phyloP scores from a whole-genome alignment of 306 rosid species.

The Begonia fuchsioides region DNA sequence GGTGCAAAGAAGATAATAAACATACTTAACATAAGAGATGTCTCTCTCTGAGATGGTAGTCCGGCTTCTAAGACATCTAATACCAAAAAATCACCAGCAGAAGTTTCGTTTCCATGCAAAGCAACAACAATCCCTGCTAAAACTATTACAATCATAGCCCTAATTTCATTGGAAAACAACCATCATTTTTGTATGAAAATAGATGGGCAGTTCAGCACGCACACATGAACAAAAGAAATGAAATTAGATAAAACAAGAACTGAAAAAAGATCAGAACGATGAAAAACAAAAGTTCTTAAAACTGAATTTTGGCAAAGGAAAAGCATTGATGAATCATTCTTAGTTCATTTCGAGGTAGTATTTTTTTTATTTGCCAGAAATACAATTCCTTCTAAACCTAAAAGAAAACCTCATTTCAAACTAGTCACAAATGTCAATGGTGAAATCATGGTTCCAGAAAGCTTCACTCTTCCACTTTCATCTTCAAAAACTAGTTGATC shows the following conservation, averaged over 20 bases:
- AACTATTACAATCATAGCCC: slow-evolving; percentile 1
- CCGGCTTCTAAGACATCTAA: slow-evolving; percentile 79
- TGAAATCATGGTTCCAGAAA: slow-evolving; percentile 39
- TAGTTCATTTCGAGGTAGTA: too few species aligned
- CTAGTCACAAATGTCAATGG: slow-evolving; percentile 84
- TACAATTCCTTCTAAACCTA: background rate
- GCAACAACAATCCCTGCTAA: slow-evolving; percentile 59
- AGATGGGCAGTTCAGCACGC: too few species aligned
- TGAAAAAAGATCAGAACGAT: slow-evolving; percentile 8
- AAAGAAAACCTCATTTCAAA: slow-evolving; percentile 17
- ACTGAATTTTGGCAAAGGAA: too few species aligned
- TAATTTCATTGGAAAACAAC: background rate
- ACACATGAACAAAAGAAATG: too few species aligned
- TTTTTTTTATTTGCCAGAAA: too few species aligned
- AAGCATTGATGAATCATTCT: too few species aligned
- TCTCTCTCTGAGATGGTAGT: slow-evolving; percentile 75
- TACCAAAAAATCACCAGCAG: slow-evolving; percentile 64
- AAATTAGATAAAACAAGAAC: too few species aligned
- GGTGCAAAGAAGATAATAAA: background rate
- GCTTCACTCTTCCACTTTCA: slow-evolving; percentile 91
- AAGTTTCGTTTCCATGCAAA: slow-evolving; percentile 62
- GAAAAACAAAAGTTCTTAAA: slow-evolving; percentile 10
- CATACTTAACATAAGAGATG: slow-evolving; percentile 56
- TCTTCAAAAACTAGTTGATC: slow-evolving; percentile 80
- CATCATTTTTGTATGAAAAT: too few species aligned